Conservation (phyloP, 164 flowering plant genomes). For the Vitis rotundifolia region DNA sequence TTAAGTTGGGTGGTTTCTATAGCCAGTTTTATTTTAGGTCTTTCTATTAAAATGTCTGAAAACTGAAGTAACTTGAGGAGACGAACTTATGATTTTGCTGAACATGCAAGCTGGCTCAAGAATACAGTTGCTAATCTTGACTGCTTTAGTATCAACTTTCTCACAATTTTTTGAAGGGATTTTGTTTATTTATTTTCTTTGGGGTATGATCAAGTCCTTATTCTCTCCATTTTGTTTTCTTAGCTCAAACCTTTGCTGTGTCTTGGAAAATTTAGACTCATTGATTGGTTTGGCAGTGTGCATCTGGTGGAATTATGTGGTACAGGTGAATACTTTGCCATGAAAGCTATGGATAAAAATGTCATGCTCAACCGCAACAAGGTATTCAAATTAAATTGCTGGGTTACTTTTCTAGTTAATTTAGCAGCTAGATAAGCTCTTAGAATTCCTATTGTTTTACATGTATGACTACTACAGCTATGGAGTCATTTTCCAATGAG, state of each 20-base stretch:
- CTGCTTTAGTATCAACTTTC: neutral
- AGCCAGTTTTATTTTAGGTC: neutral
- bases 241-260: neutral
- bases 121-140: neutral
- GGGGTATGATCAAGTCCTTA: neutral
- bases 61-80: neutral
- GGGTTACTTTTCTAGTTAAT: neutral
- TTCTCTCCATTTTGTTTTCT: neutral
- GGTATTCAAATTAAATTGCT: constrained; percentile 35
- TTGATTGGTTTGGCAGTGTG: constrained; percentile 59
- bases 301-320: constrained; percentile 90
- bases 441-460: neutral
- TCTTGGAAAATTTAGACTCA: neutral
- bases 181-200: neutral
- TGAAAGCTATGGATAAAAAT: constrained; percentile 97
- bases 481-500: neutral
- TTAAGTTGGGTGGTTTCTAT: neutral
- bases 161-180: neutral
- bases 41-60: neutral
- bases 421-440: neutral
- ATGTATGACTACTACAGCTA: neutral
- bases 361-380: constrained; percentile 96
- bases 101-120: neutral
- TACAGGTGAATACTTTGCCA: constrained; percentile 83
- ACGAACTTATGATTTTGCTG: neutral